These are phyloP conservation scores for Claviceps monticola DNA, from an alignment of 2,329 filamentous ascomycete species.

Conservation along the genomic window DNA sequence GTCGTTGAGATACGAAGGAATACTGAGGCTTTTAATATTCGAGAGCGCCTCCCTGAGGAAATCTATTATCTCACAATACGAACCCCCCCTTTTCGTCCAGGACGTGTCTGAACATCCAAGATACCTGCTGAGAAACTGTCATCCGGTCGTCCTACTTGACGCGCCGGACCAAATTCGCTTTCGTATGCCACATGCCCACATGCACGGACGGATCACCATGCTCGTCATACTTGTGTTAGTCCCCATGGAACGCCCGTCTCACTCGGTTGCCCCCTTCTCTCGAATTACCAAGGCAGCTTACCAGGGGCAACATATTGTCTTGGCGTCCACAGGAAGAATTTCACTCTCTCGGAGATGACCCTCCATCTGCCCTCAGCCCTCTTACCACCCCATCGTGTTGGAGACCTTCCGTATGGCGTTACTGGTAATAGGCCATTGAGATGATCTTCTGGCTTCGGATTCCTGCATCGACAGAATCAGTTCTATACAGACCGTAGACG, in stretches of 20 bases:
- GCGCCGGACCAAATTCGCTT: no score
- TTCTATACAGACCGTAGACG: neutral
- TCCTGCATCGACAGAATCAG: neutral
- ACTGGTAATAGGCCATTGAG: neutral
- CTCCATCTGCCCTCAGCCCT: neutral
- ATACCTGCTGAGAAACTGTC: no score
- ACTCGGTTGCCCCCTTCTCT: neutral
- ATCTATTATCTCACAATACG: neutral
- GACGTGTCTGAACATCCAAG: no score
- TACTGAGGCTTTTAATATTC: constrained; percentile 2
- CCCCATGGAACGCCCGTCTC: no score
- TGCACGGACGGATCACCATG: neutral
- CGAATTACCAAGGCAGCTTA: neutral
- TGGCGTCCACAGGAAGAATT: neutral
- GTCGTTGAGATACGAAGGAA: neutral
- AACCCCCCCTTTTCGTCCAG: no score
- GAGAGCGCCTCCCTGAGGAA: no score
- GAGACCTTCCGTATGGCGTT: neutral
- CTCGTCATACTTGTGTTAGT: neutral
- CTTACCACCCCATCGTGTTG: neutral
- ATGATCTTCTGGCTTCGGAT: neutral
- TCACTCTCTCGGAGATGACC: neutral
- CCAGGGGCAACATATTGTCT: neutral
- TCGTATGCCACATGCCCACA: no score
- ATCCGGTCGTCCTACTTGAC: no score